These are phyloP conservation scores for Macroventuria anomochaeta DNA, from an alignment of 2,329 filamentous ascomycete species.

Conservation along the genomic window DNA sequence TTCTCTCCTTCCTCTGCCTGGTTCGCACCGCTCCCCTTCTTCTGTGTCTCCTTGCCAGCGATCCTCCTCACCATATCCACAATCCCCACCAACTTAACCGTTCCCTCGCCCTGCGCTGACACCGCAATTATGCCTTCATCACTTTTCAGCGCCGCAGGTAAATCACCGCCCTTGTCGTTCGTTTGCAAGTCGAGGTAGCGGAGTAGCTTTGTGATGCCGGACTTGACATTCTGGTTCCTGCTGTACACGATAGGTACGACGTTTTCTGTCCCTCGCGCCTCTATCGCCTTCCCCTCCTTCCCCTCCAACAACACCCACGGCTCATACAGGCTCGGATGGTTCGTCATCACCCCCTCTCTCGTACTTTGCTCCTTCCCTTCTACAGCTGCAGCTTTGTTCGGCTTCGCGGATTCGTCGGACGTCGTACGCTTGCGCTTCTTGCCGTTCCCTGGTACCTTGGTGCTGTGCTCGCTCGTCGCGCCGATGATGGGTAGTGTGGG, in stretches of 20 bases:
- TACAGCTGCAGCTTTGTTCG: neutral
- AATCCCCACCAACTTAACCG: constrained; percentile 30
- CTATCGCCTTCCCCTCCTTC: neutral
- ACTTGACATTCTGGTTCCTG: constrained; percentile 32
- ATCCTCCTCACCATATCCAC: constrained; percentile 28
- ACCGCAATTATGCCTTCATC: constrained; percentile 19
- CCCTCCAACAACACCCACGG: constrained; percentile 28
- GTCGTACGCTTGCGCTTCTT: constrained; percentile 18
- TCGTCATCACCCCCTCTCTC: constrained; percentile 1
- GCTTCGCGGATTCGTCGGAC: neutral
- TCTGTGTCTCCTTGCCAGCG: constrained; percentile 9
- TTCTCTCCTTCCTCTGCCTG: neutral
- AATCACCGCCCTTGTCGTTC: neutral
- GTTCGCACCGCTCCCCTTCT: no score
- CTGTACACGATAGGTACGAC: constrained; percentile 24
- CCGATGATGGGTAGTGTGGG: constrained; percentile 28
- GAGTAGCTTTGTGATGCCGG: constrained; percentile 24
- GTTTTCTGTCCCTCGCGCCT: neutral
- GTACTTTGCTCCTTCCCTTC: neutral
- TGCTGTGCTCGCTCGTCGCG: neutral
- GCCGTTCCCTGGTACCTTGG: neutral
- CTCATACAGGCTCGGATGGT: constrained; percentile 25
- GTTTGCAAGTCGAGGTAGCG: constrained; percentile 9
- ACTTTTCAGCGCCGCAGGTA: no score
- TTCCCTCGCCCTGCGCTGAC: constrained; percentile 30